Evolutionary conservation across 108 stramenopile genomes (phyloP).

Genomic region (Cyclotella cryptica): DNA sequence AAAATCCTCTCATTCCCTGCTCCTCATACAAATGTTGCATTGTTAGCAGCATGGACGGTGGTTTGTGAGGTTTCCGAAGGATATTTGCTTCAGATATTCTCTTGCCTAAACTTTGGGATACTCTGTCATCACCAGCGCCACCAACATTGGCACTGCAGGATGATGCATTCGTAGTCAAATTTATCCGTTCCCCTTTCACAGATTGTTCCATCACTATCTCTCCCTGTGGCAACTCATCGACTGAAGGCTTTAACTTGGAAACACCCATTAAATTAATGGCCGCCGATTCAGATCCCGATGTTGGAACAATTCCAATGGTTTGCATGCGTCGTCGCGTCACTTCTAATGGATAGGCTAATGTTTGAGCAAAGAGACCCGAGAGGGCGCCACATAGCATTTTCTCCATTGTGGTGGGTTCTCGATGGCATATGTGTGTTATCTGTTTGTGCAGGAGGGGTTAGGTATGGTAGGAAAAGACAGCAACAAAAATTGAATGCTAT

Average conservation of each 20-base stretch:
- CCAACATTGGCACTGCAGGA: neutral
- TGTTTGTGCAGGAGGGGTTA: slow-evolving; percentile 12
- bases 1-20: slow-evolving; percentile 91
- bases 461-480: neutral
- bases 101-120: neutral
- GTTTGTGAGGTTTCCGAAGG: slow-evolving; percentile 33
- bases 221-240: slow-evolving; percentile 38
- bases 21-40: slow-evolving; percentile 79
- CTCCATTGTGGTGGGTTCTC: slow-evolving; percentile 88
- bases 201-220: neutral
- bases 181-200: neutral
- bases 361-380: slow-evolving; percentile 92
- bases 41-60: slow-evolving; percentile 69
- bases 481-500: neutral
- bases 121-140: neutral
- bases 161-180: neutral
- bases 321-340: slow-evolving; percentile 96
- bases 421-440: slow-evolving; percentile 65
- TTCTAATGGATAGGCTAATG: slow-evolving; percentile 93
- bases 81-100: neutral
- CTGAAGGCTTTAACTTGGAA: slow-evolving; percentile 29
- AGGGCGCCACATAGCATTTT: slow-evolving; percentile 89
- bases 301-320: slow-evolving; percentile 88
- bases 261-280: slow-evolving; percentile 58
- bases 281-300: slow-evolving; percentile 76